A percentile compares a stretch with the other conserved stretches of the same genome.
Conservation (phyloP, 2,329 filamentous ascomycete species). For the Monilinia fructicola region DNA sequence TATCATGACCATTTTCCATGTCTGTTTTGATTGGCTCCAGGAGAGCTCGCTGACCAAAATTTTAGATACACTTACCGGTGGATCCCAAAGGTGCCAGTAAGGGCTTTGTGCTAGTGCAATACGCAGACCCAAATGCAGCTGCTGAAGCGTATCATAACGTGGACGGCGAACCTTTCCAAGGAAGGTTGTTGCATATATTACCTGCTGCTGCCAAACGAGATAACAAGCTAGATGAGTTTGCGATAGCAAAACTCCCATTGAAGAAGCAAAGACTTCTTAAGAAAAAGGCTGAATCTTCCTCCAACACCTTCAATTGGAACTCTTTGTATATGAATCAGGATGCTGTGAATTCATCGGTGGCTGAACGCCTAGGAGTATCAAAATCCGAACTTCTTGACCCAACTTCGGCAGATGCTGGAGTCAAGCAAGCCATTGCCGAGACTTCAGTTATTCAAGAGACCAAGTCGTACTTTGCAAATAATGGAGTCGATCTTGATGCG, state of each 20-base stretch:
- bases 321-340: conserved; percentile 99
- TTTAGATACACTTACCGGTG: conserved; percentile 81
- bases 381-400: conserved; percentile 93
- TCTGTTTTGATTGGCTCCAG: conserved; percentile 24
- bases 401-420: conserved; percentile 89
- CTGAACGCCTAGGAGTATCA: conserved; percentile 79
- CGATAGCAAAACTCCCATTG: conserved; percentile 84
- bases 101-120: conserved; percentile 88
- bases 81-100: conserved; percentile 74
- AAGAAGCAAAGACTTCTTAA: conserved; percentile 93
- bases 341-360: conserved; percentile 87
- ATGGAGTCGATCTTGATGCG: conserved; percentile 87
- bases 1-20: conserved; percentile 34
- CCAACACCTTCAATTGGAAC: conserved; percentile 91
- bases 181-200: conserved; percentile 85
- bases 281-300: conserved; percentile 76
- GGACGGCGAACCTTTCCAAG: conserved; percentile 88
- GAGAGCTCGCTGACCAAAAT: conserved; percentile 42
- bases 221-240: conserved; percentile 80
- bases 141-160: conserved; percentile 74
- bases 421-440: conserved; percentile 96
- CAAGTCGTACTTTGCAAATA: conserved; percentile 82
- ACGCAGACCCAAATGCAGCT: conserved; percentile 68
- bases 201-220: conserved; percentile 81
- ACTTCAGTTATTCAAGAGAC: conserved; percentile 96